Evolutionary conservation across 192 early-diverging fungal genomes (phyloP).

Genomic region (Umbelopsis isabellina): DNA sequence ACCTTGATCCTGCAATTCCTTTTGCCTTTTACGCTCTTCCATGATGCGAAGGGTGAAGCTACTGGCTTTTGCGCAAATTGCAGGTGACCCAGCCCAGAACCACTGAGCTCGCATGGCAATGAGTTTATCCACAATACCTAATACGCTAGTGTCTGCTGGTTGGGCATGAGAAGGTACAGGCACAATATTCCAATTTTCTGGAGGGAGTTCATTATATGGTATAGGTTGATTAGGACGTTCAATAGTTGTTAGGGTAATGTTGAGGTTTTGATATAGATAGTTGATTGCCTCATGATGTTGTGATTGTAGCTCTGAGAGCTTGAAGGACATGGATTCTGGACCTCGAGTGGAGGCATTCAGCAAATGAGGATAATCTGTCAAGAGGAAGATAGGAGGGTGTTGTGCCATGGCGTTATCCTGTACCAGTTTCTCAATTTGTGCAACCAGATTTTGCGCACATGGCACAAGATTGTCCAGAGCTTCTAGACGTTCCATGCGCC

Average conservation of each 20-base stretch:
- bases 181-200: conserved; percentile 33
- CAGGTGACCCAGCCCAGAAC: conserved; percentile 37
- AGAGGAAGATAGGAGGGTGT: conserved; percentile 33
- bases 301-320: conserved; percentile 16
- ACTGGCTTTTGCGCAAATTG: conserved; percentile 35
- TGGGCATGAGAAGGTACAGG: conserved; percentile 1
- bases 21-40: conserved; percentile 22
- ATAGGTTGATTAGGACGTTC: conserved; percentile 9
- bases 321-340: conserved; percentile 43
- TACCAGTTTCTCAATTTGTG: conserved; percentile 18
- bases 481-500: conserved; percentile 43
- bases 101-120: conserved; percentile 42
- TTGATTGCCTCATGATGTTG: conserved; percentile 41
- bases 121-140: conserved; percentile 44
- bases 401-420: background rate
- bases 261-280: conserved; percentile 31
- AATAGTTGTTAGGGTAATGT: conserved; percentile 33
- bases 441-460: conserved; percentile 36
- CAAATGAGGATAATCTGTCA: conserved; percentile 48
- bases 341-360: conserved; percentile 25
- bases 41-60: conserved; percentile 38
- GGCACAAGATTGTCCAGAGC: conserved; percentile 24
- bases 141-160: conserved; percentile 25
- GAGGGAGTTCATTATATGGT: conserved; percentile 25
- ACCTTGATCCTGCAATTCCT: conserved; percentile 2